phyloP scores from a whole-genome alignment of 768 basidiomycete genomes.

The Russula compacta region DNA sequence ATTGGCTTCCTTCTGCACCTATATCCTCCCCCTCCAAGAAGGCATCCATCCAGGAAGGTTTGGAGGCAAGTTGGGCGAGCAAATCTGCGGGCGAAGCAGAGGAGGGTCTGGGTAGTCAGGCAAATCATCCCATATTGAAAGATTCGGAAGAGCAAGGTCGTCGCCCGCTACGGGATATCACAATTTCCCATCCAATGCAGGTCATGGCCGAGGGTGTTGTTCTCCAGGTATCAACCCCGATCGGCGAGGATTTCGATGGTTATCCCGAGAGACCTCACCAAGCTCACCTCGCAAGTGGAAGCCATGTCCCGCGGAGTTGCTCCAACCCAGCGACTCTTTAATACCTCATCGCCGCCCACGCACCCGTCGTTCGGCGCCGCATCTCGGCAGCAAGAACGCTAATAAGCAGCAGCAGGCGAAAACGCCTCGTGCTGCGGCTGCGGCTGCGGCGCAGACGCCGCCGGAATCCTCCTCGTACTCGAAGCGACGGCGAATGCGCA shows the following conservation, averaged over 20 bases:
- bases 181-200: neutral
- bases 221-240: neutral
- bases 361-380: conserved; percentile 8
- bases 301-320: neutral
- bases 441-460: neutral
- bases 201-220: neutral
- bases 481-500: conserved; percentile 15
- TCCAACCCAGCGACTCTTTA: neutral
- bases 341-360: neutral
- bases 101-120: neutral
- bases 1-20: neutral
- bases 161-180: conserved; percentile 3
- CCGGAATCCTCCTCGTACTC: neutral
- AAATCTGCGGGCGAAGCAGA: too few relatives aligned
- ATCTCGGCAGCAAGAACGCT: neutral
- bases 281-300: conserved; percentile 1
- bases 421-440: neutral
- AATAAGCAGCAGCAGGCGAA: neutral
- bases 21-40: neutral
- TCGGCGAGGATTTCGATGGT: neutral
- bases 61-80: neutral
- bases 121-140: neutral
- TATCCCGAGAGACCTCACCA: neutral
- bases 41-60: neutral
- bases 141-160: neutral